Evolutionary conservation across 106 monocot species (phyloP), one percentile per base, ranked within the genome.

Genomic region (Allium fistulosum): DNA sequence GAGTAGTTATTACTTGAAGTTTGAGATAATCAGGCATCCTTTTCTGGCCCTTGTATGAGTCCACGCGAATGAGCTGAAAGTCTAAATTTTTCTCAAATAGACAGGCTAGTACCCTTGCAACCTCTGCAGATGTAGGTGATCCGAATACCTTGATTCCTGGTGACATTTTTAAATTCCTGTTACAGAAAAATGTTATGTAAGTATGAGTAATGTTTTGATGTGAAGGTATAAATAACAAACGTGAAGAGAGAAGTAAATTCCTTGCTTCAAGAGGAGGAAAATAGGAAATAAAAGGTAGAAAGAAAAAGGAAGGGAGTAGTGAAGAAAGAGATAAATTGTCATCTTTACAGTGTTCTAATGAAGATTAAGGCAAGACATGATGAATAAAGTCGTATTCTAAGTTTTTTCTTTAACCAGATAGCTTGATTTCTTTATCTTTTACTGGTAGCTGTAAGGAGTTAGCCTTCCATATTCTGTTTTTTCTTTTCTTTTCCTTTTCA

Each of bases 11-110:
- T 22, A 77, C 87, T 72, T 87, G 88, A 2, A 81, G 78, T 69
- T 84, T 88, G 17, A 88, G 84, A 49, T 66, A 81, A 13, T 88
- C 81, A 0, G 88, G 84, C 62, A 57, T 61, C 55, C 79, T 72
- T 12, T 37, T 51, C 6, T 17, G 9, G 48, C 81, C 88, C 68
- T 57, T 76, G 70, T 65, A 88, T 48, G 26, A 49, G 53, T 88
- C 88, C 45, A 81, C 74, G 50, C 81, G 84, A 63, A 88, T 76
- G 67, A 88, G 88, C 58, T 84, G 81, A 78, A 88, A 88, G 28
- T 84, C 84, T 4, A 88, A 73, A 8, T 88, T 65, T 76, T 88
- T 88, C 74, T 88, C 88, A 13, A 88, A 88, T 10, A 88, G 84
- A 68, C 88, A 88, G 7, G 79, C 57, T 46, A 88, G 68, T 15